These are phyloP conservation scores for Baeospora myosura DNA, from an alignment of 1,284 basidiomycete species.

Conservation along the genomic window DNA sequence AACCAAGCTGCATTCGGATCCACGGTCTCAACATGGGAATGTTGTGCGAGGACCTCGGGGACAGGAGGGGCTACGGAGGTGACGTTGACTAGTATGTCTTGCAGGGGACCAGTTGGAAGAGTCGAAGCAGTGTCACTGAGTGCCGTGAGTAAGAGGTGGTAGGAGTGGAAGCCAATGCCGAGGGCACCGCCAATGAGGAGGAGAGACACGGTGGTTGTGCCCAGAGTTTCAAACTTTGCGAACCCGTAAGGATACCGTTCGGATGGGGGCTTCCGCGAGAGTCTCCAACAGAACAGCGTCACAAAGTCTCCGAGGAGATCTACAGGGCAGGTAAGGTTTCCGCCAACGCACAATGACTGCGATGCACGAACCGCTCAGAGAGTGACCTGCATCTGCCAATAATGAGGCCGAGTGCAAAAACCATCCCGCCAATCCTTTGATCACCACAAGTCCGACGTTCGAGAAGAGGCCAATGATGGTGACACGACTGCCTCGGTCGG, in stretches of 20 bases:
- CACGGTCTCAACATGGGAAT: constrained; percentile 57
- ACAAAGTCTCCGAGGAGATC: constrained; percentile 90
- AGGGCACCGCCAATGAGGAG: constrained; percentile 82
- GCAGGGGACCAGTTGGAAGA: constrained; percentile 52
- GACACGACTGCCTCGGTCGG: constrained; percentile 77
- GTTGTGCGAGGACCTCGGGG: constrained; percentile 41
- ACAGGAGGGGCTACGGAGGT: constrained; percentile 48
- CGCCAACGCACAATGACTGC: constrained; percentile 9
- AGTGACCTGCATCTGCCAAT: constrained; percentile 93
- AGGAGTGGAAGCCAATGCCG: constrained; percentile 91
- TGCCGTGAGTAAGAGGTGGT: constrained; percentile 67
- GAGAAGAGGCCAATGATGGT: constrained; percentile 82
- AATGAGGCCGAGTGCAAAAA: constrained; percentile 86
- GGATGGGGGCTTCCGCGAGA: constrained; percentile 76
- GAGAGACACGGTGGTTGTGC: constrained; percentile 78
- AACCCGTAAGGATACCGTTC: constrained; percentile 82
- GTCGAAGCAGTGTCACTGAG: constrained; percentile 52
- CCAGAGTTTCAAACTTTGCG: constrained; percentile 91
- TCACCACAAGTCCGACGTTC: constrained; percentile 76
- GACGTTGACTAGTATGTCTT: constrained; percentile 51
- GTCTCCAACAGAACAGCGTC: constrained; percentile 85
- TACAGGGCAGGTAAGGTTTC: constrained; percentile 13
- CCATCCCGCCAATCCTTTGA: constrained; percentile 84
- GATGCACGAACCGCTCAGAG: constrained; percentile 66
- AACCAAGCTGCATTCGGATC: constrained; percentile 98